Evolutionary conservation across 345 rosid genomes (phyloP), one percentile per base, ranked within the genome.

Genomic region (Eucalyptus pauciflora): DNA sequence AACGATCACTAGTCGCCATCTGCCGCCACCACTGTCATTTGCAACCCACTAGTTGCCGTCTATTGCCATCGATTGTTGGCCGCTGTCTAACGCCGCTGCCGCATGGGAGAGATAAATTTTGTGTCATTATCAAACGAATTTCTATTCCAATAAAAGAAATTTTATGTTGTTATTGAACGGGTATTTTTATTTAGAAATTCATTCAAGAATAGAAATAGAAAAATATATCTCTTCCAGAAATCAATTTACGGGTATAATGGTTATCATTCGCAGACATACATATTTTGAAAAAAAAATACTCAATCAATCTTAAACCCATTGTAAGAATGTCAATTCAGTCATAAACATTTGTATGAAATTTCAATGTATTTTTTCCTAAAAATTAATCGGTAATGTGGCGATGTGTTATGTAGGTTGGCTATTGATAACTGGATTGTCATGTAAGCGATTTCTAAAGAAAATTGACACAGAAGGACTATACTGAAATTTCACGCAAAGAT

Each of bases 161-260:
- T 52, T 7, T 52, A 18, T 52, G 4, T 52, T 0, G 0, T 18
- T 52, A 18, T 52, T 0, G 0, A 52, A 52, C 0, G 0, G 0
- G 58, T 8, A 52, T 52, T 52, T 52, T 20, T 20, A 20, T 2
- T 52, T 20, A 20, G 10, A 52, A 52, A 3, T 8, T 52, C 58
- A 52, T 52, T 52, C 10, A 8, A 52, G 1, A 52, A 20, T 52
- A 7, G 25, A 52, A 52, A 20, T 3, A 52, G 10, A 52, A 52
- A 52, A 52, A 20, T 52, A 0, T 52, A 18, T 52, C 10, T 52
- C 25, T 52, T 52, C 25, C 2, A 8, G 0, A 52, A 52, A 52
- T 20, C 25, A 52, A 52, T 52, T 52, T 18, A 52, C 1, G 10
- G 5, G 25, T 52, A 18, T 10, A 52, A 52, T 52, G 58, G 25